Evolutionary conservation across 805 yeast species (phyloP), one percentile per base, ranked within the genome.

Genomic region (Kurtzmaniella cleridarum): DNA sequence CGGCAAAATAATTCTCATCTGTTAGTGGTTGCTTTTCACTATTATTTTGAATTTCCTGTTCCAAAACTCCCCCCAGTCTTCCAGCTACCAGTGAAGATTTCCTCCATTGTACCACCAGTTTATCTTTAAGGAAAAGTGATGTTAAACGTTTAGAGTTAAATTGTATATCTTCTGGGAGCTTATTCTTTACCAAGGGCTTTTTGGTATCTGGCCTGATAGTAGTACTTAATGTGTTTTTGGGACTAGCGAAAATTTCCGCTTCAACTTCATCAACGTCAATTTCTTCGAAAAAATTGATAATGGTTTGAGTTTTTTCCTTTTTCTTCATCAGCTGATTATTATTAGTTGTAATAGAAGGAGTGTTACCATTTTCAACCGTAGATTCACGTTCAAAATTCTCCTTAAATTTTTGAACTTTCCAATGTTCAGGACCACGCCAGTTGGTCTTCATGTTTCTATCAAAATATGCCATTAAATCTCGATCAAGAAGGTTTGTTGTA

Each of bases 381-480:
- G 35, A 10, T 36, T 39, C 24, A 34, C 35, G 15, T 46, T 53
- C 10, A 45, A 48, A 11, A 62, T 34, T 16, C 52, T 56, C 42
- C 62, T 64, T 20, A 64, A 47, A 46, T 70, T 69, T 50, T 78
- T 74, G 66, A 9, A 91, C 83, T 59, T 84, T 84, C 97, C 97
- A 91, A 60, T 87, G 95, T 47, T 86, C 91, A 11, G 73, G 84
- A 7, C 97, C 97, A 23, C 95, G 76, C 96, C 97, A 90, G 55
- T 79, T 84, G 26, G 70, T 63, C 41, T 71, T 75, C 60, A 87
- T 69, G 15, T 78, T 72, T 38, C 78, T 79, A 55, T 89, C 96
- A 59, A 88, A 88, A 55, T 87, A 84, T 2, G 89, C 83, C 75
- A 86, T 78, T 31, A 87, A 61, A 50, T 81, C 86, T 35, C 69